Evolutionary conservation across 768 basidiomycete species (phyloP).

Genomic region (Macrolepiota fuliginosa): DNA sequence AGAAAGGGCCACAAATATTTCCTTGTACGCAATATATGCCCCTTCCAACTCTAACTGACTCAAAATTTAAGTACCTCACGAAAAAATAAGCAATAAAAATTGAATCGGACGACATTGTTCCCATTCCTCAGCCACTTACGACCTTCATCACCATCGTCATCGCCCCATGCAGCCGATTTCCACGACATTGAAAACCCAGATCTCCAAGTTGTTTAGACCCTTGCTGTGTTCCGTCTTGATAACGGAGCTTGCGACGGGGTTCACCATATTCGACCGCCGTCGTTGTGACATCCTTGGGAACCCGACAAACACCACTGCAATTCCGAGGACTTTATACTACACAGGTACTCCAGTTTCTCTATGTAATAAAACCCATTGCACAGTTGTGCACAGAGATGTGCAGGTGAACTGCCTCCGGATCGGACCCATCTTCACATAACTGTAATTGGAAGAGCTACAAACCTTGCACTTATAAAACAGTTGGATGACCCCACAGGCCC

Average conservation of each 20-base stretch:
- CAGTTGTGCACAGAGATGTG: not conserved
- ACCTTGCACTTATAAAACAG: not conserved
- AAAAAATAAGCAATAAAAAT: not conserved
- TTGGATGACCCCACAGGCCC: conserved; percentile 3
- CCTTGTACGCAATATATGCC: no score
- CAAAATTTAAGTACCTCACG: not conserved
- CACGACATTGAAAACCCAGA: not conserved
- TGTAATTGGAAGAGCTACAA: not conserved
- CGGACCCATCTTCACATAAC: not conserved
- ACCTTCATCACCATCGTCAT: not conserved
- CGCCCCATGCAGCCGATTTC: not conserved
- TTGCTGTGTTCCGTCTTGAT: not conserved
- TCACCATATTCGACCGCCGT: not conserved
- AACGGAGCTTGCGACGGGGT: not conserved
- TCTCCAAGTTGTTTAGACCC: not conserved
- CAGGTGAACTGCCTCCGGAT: conserved; percentile 1
- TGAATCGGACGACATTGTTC: not conserved
- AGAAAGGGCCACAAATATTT: not conserved
- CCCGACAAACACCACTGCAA: not conserved
- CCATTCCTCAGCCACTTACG: not conserved
- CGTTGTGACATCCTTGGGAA: not conserved
- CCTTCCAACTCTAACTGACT: not conserved
- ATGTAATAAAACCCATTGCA: not conserved
- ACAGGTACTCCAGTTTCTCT: not conserved
- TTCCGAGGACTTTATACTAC: not conserved